phyloP scores from a whole-genome alignment of 2,329 filamentous ascomycete genomes.

The Erysiphe neolycopersici region DNA sequence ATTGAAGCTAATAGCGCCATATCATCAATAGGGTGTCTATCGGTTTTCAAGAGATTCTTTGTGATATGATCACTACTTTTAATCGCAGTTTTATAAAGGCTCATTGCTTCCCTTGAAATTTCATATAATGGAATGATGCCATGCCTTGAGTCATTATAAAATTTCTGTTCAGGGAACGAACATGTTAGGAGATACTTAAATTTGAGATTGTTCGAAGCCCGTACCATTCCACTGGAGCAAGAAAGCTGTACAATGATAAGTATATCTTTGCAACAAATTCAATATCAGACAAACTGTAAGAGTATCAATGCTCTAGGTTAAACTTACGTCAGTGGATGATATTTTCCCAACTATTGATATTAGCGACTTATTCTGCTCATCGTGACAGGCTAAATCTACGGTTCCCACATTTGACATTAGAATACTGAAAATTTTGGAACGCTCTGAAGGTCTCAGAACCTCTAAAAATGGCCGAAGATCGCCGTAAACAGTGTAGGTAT shows the following conservation, averaged over 20 bases:
- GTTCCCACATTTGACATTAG: not conserved
- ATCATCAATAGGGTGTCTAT: conserved; percentile 14
- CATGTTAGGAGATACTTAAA: conserved; percentile 9
- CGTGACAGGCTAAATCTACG: not conserved
- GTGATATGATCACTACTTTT: conserved; percentile 7
- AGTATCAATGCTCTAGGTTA: too few relatives aligned
- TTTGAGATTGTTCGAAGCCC: conserved; percentile 10
- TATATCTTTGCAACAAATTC: too few relatives aligned
- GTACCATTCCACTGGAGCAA: conserved; percentile 6
- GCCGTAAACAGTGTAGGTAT: conserved; percentile 10
- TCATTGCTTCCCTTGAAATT: conserved; percentile 5
- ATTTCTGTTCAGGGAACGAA: conserved; percentile 8
- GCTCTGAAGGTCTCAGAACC: conserved; percentile 4
- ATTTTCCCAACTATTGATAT: not conserved
- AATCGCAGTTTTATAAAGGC: conserved; percentile 7
- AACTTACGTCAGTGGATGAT: not conserved
- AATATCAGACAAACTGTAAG: too few relatives aligned
- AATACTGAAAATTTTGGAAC: conserved; percentile 2
- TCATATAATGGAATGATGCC: conserved; percentile 6
- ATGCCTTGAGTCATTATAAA: conserved; percentile 2
- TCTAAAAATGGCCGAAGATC: conserved; percentile 11
- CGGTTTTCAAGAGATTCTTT: conserved; percentile 11
- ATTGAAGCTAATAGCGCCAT: conserved; percentile 11
- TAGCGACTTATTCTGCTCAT: too few relatives aligned
- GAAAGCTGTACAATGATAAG: conserved; percentile 4